Evolutionary conservation across 768 basidiomycete species (phyloP), one percentile per base, ranked within the genome.

Genomic region (Clavulina sp.): DNA sequence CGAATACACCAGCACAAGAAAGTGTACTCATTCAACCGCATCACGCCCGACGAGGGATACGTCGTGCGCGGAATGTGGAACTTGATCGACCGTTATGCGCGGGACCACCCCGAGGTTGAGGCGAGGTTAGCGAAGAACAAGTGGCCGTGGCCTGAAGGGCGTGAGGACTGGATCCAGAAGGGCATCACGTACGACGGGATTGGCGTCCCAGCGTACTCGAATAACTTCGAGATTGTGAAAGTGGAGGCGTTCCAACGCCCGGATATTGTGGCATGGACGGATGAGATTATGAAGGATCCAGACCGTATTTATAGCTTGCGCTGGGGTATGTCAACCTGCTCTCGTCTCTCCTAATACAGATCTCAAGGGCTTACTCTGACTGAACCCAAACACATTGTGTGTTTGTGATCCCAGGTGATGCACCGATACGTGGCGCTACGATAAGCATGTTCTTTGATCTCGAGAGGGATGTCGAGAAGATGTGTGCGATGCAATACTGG

Each of bases 1-100:
- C 48, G 55, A 29, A 56, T 60, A 47, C 54, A 58, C 31, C 29
- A 33, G 16, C 30, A 57, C 21, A 49, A 55, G 26, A 50, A 52
- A 16, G 54, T 53, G 2, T 60, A 58, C 48, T 57, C 53, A 5
- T 60, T 48, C 41, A 46, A 51, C 24, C 36, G 32, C 18, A 31
- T 52, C 1, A 44, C 24, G 18, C 38, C 53, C 2, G 59, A 60
- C 32, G 6, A 52, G 13, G 49, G 34, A 16, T 52, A 51, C 48
- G 56, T 54, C 5, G 57, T 57, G 2, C 34, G 44, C 32, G 40
- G 59, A 21, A 51, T 60, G 31, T 57, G 53, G 48, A 34, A 51
- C 5, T 58, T 58, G 28, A 52, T 60, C 19, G 52, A 50, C 41
- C 52, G 54, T 13, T 60, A 58, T 34, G 56, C 57, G 6, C 16